Evolutionary conservation across 306 rosid species (phyloP), one percentile per base, ranked within the genome.

Genomic region (Notholithocarpus densiflorus): DNA sequence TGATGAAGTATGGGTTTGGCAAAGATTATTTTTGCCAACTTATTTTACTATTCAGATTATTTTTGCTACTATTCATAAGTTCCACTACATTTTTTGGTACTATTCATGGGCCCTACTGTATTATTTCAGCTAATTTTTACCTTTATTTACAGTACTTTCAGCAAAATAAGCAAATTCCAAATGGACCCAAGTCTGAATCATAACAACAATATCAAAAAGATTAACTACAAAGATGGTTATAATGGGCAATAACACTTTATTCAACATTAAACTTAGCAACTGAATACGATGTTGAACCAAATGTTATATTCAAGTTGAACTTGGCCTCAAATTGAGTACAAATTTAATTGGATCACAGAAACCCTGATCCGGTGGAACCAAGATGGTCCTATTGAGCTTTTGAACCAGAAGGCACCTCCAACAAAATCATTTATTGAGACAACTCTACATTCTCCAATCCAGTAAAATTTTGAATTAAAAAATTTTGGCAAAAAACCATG

Each of bases 141-240:
- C 0, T 34, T 34, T 34, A 34, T 34, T 0, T 34, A 34, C 40
- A 0, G 0, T 34, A 34, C 9, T 34, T 34, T 6, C 9, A 6
- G 0, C 0, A 34, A 34, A 34, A 34, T 34, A 34, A 34, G 0
- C 9, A 6, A 0, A 34, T 34, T 0, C 0, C 40, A 34, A 34
- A 34, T 0, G 0, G 2, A 34, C 40, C 40, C 2, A 34, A 34
- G 45, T 40, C 11, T 40, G 53, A 48, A 48, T 48, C 5, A 48
- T 48, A 10, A 48, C 4, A 48, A 48, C 0, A 48, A 48, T 10
- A 48, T 2, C 14, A 48, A 55, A 7, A 55, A 18, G 62, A 56
- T n/a, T n/a, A 20, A 56, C 24, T 6, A 20, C 26, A 56, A 56
- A 56, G 23, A 20, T 19, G 62, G 10, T 56, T 56, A 48, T 56